Evolutionary conservation across 2,329 filamentous ascomycete species (phyloP).

Genomic region (Talaromyces sp.): DNA sequence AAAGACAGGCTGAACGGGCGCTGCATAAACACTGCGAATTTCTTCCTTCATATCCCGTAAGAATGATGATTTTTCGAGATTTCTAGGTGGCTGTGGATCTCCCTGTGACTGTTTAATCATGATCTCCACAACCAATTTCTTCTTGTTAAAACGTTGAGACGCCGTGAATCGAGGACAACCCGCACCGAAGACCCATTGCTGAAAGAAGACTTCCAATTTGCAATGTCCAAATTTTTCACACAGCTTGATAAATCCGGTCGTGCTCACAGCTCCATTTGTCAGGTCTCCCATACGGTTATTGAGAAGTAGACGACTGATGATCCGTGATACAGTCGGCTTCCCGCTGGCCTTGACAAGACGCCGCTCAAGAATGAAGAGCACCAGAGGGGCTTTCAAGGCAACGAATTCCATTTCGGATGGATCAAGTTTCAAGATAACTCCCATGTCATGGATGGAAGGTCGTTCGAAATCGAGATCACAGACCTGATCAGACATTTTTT

Average conservation of each 20-base stretch:
- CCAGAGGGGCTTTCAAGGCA: slow-evolving; percentile 81
- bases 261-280: slow-evolving; percentile 65
- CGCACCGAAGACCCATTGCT: slow-evolving; percentile 84
- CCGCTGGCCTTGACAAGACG: slow-evolving; percentile 84
- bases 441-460: slow-evolving; percentile 77
- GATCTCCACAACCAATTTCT: slow-evolving; percentile 91
- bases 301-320: slow-evolving; percentile 80
- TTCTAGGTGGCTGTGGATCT: slow-evolving; percentile 52
- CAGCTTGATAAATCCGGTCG: slow-evolving; percentile 71
- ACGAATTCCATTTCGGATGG: slow-evolving; percentile 87
- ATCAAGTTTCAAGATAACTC: slow-evolving; percentile 72
- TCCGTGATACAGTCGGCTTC: slow-evolving; percentile 75
- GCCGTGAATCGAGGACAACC: slow-evolving; percentile 87
- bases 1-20: slow-evolving; percentile 72
- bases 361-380: slow-evolving; percentile 91
- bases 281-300: slow-evolving; percentile 81
- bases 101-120: slow-evolving; percentile 73
- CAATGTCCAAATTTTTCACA: slow-evolving; percentile 88
- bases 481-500: slow-evolving; percentile 75
- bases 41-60: slow-evolving; percentile 81
- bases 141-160: slow-evolving; percentile 93
- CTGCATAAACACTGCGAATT: slow-evolving; percentile 64
- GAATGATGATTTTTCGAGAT: slow-evolving; percentile 71
- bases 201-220: slow-evolving; percentile 85
- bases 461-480: slow-evolving; percentile 77